phyloP scores from a whole-genome alignment of 306 rosid genomes.

The Medicago ruthenica region DNA sequence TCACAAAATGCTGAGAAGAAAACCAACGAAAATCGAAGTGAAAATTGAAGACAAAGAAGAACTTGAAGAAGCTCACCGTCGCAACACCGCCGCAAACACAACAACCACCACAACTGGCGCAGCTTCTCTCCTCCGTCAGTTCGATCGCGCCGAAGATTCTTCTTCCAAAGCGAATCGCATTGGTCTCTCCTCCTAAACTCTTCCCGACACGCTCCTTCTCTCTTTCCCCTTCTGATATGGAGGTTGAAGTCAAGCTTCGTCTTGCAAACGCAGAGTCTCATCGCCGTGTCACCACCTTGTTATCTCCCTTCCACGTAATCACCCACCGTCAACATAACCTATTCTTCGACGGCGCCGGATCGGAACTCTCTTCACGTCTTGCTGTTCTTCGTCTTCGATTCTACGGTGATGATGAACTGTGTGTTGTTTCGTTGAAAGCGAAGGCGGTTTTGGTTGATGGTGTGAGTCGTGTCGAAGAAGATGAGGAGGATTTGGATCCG shows the following conservation, averaged over 20 bases:
- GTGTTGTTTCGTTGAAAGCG: conserved; percentile 78
- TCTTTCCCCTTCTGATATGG: conserved; percentile 40
- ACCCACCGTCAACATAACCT: conserved; percentile 80
- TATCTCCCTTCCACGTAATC: conserved; percentile 60
- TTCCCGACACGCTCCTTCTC: conserved; percentile 16
- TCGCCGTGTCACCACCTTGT: conserved; percentile 50
- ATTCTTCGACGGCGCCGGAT: conserved; percentile 80
- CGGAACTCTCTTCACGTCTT: conserved; percentile 64
- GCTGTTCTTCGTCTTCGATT: conserved; percentile 83
- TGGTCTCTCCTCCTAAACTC: conserved; percentile 48
- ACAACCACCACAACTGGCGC: conserved; percentile 46
- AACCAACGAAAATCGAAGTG: conserved; percentile 3
- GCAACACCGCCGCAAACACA: conserved; percentile 37
- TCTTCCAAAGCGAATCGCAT: conserved; percentile 58
- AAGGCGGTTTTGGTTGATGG: conserved; percentile 75
- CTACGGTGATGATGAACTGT: conserved; percentile 58
- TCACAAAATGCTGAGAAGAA: conserved; percentile 12
- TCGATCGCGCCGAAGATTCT: conserved; percentile 65
- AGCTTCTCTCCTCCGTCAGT: conserved; percentile 61
- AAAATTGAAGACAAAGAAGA: conserved; percentile 86
- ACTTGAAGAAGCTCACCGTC: conserved; percentile 80
- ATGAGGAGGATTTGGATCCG: conserved; percentile 77
- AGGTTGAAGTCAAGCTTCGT: conserved; percentile 74
- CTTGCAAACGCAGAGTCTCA: conserved; percentile 61
- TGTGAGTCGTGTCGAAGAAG: conserved; percentile 92